phyloP scores from a whole-genome alignment of 1,284 basidiomycete species.

The Ceratobasidium theobromae region DNA sequence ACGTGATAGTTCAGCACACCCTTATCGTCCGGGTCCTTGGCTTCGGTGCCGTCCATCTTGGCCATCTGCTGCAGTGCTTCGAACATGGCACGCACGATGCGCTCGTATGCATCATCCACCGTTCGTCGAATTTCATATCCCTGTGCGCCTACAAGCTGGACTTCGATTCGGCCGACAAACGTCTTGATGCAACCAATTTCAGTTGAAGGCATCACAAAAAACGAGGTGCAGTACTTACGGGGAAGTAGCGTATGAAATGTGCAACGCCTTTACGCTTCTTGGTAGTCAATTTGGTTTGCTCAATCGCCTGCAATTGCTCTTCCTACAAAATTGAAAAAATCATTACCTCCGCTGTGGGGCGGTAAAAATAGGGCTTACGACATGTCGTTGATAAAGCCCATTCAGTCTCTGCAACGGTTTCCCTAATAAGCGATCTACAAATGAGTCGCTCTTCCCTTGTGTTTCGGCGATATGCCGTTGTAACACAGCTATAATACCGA shows the following conservation, averaged over 20 bases:
- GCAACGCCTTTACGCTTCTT: slow-evolving; percentile 92
- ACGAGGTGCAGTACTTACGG: slow-evolving; percentile 52
- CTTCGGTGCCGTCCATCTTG: slow-evolving; percentile 73
- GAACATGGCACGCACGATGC: slow-evolving; percentile 86
- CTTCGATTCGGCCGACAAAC: slow-evolving; percentile 83
- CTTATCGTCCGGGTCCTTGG: slow-evolving; percentile 80
- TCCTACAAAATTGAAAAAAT: slow-evolving; percentile 49
- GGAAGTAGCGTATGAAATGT: slow-evolving; percentile 93
- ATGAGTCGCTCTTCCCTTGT: slow-evolving; percentile 75
- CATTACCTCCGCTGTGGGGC: neutral
- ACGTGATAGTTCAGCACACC: slow-evolving; percentile 96
- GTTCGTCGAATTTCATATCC: slow-evolving; percentile 74
- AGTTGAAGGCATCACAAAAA: neutral
- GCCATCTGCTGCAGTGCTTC: slow-evolving; percentile 93
- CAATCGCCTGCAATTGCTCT: slow-evolving; percentile 87
- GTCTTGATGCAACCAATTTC: slow-evolving; percentile 40
- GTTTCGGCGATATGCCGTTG: slow-evolving; percentile 80
- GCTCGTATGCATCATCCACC: slow-evolving; percentile 85
- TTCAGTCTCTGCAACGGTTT: slow-evolving; percentile 81
- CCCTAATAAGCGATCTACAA: slow-evolving; percentile 71
- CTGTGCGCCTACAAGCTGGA: slow-evolving; percentile 78
- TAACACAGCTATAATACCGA: slow-evolving; percentile 79
- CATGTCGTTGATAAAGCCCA: slow-evolving; percentile 70
- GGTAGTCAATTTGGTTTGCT: slow-evolving; percentile 85
- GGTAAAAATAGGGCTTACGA: slow-evolving; percentile 55